phyloP scores from a whole-genome alignment of 345 rosid genomes.

The Aquilaria yunnanensis region DNA sequence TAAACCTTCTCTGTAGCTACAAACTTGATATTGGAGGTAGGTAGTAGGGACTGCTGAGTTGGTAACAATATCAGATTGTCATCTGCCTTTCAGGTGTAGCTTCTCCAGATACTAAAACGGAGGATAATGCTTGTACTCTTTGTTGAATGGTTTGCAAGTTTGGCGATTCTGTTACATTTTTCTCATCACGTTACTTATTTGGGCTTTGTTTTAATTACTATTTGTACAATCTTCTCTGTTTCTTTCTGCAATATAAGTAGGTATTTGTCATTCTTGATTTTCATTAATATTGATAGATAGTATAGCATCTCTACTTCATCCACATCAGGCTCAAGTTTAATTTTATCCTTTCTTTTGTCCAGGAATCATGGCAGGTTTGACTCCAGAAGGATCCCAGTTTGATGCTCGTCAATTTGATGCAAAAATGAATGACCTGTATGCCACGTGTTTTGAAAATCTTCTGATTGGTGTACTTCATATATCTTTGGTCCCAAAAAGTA shows the following conservation, averaged over 20 bases:
- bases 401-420: conserved; percentile 67
- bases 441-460: neutral
- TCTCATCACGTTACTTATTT: neutral
- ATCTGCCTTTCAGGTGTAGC: conserved; percentile 17
- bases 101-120: conserved; percentile 37
- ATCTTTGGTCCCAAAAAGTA: neutral
- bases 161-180: conserved; percentile 49
- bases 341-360: neutral
- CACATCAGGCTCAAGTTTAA: neutral
- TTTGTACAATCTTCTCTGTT: too few species aligned
- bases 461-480: neutral
- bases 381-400: conserved; percentile 71
- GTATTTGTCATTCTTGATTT: too few species aligned
- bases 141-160: conserved; percentile 40
- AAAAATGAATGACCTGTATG: conserved; percentile 78
- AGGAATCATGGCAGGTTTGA: conserved; percentile 67
- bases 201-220: too few species aligned
- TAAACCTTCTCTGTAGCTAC: too few species aligned
- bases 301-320: neutral
- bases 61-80: conserved; percentile 23
- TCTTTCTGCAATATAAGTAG: neutral
- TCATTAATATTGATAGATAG: neutral
- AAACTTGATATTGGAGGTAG: conserved; percentile 15
- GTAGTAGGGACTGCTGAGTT: conserved; percentile 27
- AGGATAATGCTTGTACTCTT: conserved; percentile 39